A percentile compares a stretch with the other conserved stretches of the same genome.
Conservation (phyloP, 768 basidiomycete genomes). For the Cystofilobasidium bisporidii region DNA sequence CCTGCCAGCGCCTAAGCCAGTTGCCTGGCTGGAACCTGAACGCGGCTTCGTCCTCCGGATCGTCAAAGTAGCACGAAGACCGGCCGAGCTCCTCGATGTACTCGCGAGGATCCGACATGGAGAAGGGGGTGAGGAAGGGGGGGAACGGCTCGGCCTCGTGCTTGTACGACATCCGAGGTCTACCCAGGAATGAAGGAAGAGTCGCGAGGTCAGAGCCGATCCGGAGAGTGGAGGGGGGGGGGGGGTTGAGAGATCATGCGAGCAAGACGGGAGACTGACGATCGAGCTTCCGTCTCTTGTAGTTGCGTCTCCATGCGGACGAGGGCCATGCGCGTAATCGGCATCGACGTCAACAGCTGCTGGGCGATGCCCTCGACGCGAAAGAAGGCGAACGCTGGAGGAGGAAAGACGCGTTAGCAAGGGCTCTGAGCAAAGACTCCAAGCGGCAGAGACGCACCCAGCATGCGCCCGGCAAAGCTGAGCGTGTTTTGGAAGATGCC, state of each 20-base stretch:
- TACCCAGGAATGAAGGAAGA: no score
- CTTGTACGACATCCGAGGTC: constrained; percentile 4
- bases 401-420: background rate
- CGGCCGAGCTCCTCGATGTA: constrained; percentile 16
- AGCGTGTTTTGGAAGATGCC: constrained; percentile 45
- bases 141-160: constrained; percentile 25
- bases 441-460: constrained; percentile 37
- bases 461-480: constrained; percentile 42
- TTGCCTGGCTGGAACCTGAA: constrained; percentile 40
- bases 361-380: constrained; percentile 43
- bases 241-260: no score
- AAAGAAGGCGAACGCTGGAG: constrained; percentile 44
- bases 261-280: background rate
- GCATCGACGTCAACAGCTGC: constrained; percentile 43
- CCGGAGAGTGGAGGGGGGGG: no score
- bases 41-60: constrained; percentile 34
- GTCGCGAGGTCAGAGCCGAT: no score
- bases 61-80: background rate
- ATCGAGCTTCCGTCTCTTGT: constrained; percentile 2
- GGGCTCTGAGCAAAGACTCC: background rate
- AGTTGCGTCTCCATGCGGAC: constrained; percentile 32
- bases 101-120: constrained; percentile 10
- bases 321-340: constrained; percentile 39
- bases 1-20: constrained; percentile 45
- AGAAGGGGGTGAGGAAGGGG: constrained; percentile 8